A percentile compares a stretch with the other conserved stretches of the same genome.
Conservation (phyloP, 2,329 filamentous ascomycete genomes). For the Phaeoacremonium minimum region DNA sequence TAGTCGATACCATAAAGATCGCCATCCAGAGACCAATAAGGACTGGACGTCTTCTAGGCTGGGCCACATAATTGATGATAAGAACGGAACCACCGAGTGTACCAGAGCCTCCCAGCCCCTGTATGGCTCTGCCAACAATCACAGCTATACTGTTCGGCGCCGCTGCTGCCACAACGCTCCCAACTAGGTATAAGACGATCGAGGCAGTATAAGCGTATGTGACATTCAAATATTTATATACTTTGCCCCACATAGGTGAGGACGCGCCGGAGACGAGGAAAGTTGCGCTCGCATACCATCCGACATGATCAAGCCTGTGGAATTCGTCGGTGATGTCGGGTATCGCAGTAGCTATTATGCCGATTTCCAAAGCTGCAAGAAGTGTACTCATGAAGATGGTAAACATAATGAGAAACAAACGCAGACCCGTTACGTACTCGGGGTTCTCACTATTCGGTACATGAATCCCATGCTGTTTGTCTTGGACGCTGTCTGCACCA, state of each 20-base stretch:
- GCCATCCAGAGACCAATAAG: constrained; percentile 4
- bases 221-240: constrained; percentile 4
- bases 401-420: not conserved
- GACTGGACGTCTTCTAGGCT: constrained; percentile 4
- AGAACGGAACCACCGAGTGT: constrained; percentile 5
- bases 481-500: not conserved
- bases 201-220: not conserved
- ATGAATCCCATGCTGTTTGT: not conserved
- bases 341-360: constrained; percentile 32
- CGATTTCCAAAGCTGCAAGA: constrained; percentile 2
- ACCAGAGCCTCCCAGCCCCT: constrained; percentile 4
- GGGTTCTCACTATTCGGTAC: not conserved
- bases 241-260: constrained; percentile 2
- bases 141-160: constrained; percentile 6
- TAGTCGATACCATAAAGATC: constrained; percentile 11
- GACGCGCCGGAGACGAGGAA: constrained; percentile 20
- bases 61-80: constrained; percentile 4
- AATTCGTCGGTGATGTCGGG: constrained; percentile 31
- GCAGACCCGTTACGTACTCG: not conserved
- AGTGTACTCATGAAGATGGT: not conserved
- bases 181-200: constrained; percentile 3
- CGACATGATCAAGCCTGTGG: constrained; percentile 18
- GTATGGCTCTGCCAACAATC: constrained; percentile 7
- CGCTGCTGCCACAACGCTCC: constrained; percentile 3
- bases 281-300: constrained; percentile 20